Conservation (phyloP, 139 green algal genomes). For the Chlamydomonas sphaeroides region DNA sequence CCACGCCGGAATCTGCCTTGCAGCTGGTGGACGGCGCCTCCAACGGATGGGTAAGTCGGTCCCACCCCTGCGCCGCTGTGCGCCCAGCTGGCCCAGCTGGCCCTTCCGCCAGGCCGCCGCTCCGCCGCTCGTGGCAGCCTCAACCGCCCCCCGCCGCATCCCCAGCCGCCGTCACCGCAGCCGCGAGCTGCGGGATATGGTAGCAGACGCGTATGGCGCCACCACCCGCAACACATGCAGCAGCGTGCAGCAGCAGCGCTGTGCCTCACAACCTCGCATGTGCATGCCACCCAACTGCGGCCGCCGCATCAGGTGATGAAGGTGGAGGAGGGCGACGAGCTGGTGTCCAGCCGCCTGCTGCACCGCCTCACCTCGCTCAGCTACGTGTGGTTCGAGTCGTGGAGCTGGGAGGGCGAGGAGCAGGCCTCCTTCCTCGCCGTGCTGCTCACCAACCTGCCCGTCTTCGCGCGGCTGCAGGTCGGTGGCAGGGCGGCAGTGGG, state of each 20-base stretch:
- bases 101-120: too few relatives aligned
- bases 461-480: constrained; percentile 12
- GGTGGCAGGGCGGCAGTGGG: not conserved
- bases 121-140: too few relatives aligned
- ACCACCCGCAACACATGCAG: not conserved
- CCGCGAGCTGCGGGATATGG: too few relatives aligned
- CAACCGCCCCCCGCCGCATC: too few relatives aligned
- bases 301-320: constrained; percentile 13
- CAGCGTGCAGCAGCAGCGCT: too few relatives aligned
- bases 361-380: constrained; percentile 10
- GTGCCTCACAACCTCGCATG: too few relatives aligned
- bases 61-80: too few relatives aligned
- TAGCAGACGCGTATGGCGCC: not conserved
- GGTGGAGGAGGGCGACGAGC: constrained; percentile 30
- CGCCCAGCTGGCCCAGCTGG: too few relatives aligned
- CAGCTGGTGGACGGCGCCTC: constrained; percentile 9
- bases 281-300: not conserved
- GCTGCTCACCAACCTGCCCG: not conserved
- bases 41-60: constrained; percentile 14
- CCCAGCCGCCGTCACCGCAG: too few relatives aligned
- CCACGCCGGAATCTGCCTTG: too few relatives aligned
- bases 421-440: constrained; percentile 30
- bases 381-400: constrained; percentile 27
- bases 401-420: constrained; percentile 6
- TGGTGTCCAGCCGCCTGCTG: constrained; percentile 12